A percentile compares a stretch with the other conserved stretches of the same genome.
These are phyloP conservation scores for Pisolithus tinctorius DNA, from an alignment of 768 basidiomycete genomes.

Conservation along the genomic window DNA sequence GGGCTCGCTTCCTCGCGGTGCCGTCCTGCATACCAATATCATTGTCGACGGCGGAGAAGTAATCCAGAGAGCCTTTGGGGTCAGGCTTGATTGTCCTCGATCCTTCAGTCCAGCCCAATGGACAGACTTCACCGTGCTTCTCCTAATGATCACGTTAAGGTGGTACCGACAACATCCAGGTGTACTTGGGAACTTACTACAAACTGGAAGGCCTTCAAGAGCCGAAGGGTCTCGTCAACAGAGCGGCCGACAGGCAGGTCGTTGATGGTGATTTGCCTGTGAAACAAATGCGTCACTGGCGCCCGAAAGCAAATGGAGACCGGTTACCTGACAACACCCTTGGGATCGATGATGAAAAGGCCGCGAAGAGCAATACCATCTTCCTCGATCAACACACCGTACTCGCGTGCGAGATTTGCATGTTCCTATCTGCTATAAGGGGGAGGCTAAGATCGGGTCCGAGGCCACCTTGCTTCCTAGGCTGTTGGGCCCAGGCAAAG, in stretches of 20 bases:
- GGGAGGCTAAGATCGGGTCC: slow-evolving; percentile 85
- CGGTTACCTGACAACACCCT: slow-evolving; percentile 61
- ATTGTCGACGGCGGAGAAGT: slow-evolving; percentile 42
- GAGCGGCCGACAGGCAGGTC: slow-evolving; percentile 94
- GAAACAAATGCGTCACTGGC: not conserved
- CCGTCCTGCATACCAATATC: slow-evolving; percentile 31
- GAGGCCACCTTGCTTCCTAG: slow-evolving; percentile 82
- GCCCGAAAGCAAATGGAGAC: not conserved
- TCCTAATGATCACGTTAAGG: slow-evolving; percentile 43
- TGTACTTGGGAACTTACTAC: slow-evolving; percentile 40
- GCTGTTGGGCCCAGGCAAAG: slow-evolving; percentile 78
- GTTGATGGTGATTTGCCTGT: slow-evolving; percentile 80
- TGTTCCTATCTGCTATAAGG: slow-evolving; percentile 71
- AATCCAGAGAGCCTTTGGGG: slow-evolving; percentile 65
- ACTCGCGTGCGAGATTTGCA: slow-evolving; percentile 77
- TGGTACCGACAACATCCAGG: not conserved
- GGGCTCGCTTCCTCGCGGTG: slow-evolving; percentile 50
- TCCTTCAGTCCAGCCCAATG: slow-evolving; percentile 83
- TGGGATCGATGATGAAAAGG: slow-evolving; percentile 81
- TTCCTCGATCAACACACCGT: slow-evolving; percentile 84
- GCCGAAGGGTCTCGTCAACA: slow-evolving; percentile 86
- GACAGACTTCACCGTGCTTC: slow-evolving; percentile 88
- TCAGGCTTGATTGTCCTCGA: slow-evolving; percentile 78
- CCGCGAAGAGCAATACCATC: slow-evolving; percentile 86
- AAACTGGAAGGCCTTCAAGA: slow-evolving; percentile 92